phyloP scores from a whole-genome alignment of 1,284 basidiomycete genomes.

The Sparassis latifolia region DNA sequence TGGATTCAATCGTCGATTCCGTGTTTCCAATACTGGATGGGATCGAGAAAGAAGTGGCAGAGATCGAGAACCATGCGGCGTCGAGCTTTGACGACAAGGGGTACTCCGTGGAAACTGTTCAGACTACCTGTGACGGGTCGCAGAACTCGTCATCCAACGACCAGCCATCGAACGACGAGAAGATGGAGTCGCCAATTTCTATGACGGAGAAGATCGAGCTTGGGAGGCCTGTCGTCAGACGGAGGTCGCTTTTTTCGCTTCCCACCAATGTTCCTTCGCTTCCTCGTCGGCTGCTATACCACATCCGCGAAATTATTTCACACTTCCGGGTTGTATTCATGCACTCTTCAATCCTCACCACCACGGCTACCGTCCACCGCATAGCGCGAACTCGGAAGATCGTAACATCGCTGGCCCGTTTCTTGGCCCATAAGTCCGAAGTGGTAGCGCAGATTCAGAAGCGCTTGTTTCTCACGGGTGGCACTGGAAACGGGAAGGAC shows the following conservation, averaged over 20 bases:
- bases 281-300: constrained; percentile 10
- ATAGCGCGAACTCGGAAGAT: constrained; percentile 81
- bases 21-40: constrained; percentile 86
- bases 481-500: constrained; percentile 32
- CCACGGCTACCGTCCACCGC: constrained; percentile 47
- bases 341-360: constrained; percentile 16
- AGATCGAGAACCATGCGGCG: constrained; percentile 48
- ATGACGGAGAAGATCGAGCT: constrained; percentile 5
- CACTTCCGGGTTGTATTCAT: constrained; percentile 15
- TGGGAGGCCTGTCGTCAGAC: constrained; percentile 1
- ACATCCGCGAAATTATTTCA: neutral
- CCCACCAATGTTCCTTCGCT: constrained; percentile 15
- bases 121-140: neutral
- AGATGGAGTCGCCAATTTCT: neutral
- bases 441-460: constrained; percentile 81
- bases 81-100: too few relatives aligned
- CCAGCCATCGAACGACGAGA: constrained; percentile 4
- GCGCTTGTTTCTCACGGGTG: constrained; percentile 42
- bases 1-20: constrained; percentile 93
- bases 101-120: too few relatives aligned
- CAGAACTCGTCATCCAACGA: neutral
- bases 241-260: constrained; percentile 17
- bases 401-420: constrained; percentile 75
- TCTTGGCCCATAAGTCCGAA: constrained; percentile 79
- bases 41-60: constrained; percentile 78